Base-by-base conservation (phyloP, 805 yeast genomes). In the Candida pseudoglaebosa region DNA sequence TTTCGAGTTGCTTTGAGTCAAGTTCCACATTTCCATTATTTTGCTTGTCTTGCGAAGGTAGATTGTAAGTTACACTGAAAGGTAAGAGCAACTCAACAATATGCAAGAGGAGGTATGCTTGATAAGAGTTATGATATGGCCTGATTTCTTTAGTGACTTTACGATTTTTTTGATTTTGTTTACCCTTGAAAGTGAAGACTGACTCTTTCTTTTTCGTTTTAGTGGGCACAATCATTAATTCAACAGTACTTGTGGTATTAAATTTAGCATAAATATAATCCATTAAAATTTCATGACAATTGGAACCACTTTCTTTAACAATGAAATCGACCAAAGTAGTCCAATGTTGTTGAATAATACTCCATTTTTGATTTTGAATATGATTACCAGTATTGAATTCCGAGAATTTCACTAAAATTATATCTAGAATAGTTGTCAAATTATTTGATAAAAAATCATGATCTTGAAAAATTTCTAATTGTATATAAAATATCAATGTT, bases 391-490 rank as follows among this genome's bases (percentile, higher is more conserved):
- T 13, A 30, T 48, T 43, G 20, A 60, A 28, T 8, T 46, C 60
- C 17, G 53, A 52, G 37, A 67, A 65, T 40, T 60, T 63, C 16
- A 38, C 39, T 24, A 69, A 50, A 2, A 65, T 53, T 2, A 36
- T 24, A 35, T 65, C 70, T 19, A 69, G 39, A 29, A 67, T 56
- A 3, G 18, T 34, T 2, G 49, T 32, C 20, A 66, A 38, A 19
- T 59, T 60, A 5, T 38, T 31, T 0, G 71, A 48, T 21, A 66
- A 53, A 38, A 49, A 68, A n/a, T 65, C 70, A 1, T 58, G 47
- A 36, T 62, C 54, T 39, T 65, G 73, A 34, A 67, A 59, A 44
- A 62, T 69, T 40, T 65, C 68, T 13, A 69, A 50, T 45, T 68
- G 73, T 24, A 65, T 44, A 41, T 65, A 67, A 29, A 63, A 45